Evolutionary conservation across 2,329 filamentous ascomycete genomes (phyloP).

Genomic region (Cadophora gregata): DNA sequence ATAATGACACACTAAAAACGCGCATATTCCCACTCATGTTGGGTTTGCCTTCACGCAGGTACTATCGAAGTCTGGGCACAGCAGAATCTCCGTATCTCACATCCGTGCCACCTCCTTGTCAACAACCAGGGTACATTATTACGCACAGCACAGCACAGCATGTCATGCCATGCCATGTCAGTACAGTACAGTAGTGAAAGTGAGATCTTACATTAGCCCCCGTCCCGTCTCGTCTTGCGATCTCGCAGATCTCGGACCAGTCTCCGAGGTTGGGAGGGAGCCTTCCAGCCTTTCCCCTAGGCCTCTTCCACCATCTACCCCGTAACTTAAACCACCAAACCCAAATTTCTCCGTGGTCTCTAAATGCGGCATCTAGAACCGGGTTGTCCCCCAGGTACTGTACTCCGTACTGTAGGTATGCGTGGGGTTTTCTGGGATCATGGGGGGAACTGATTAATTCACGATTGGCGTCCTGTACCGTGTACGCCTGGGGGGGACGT

Average conservation of each 20-base stretch:
- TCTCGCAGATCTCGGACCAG: neutral
- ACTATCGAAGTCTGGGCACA: neutral
- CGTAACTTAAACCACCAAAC: neutral
- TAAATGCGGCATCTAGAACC: neutral
- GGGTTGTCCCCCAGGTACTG: too few relatives aligned
- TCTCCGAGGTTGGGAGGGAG: neutral
- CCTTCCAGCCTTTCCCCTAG: too few relatives aligned
- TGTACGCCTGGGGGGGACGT: too few relatives aligned
- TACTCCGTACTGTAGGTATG: too few relatives aligned
- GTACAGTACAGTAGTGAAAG: too few relatives aligned
- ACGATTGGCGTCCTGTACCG: neutral
- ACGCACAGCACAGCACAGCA: too few relatives aligned
- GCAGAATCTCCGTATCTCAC: neutral
- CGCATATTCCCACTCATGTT: neutral
- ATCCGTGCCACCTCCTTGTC: neutral
- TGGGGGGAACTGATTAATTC: neutral
- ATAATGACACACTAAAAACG: neutral
- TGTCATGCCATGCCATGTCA: too few relatives aligned
- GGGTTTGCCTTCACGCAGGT: neutral
- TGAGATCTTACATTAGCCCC: slow-evolving; percentile 1
- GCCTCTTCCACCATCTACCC: neutral
- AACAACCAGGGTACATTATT: too few relatives aligned
- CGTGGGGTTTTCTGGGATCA: neutral
- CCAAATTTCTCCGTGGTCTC: neutral
- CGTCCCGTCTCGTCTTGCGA: neutral